Conservation (phyloP, 768 basidiomycete genomes). For the Mycena vulgaris region DNA sequence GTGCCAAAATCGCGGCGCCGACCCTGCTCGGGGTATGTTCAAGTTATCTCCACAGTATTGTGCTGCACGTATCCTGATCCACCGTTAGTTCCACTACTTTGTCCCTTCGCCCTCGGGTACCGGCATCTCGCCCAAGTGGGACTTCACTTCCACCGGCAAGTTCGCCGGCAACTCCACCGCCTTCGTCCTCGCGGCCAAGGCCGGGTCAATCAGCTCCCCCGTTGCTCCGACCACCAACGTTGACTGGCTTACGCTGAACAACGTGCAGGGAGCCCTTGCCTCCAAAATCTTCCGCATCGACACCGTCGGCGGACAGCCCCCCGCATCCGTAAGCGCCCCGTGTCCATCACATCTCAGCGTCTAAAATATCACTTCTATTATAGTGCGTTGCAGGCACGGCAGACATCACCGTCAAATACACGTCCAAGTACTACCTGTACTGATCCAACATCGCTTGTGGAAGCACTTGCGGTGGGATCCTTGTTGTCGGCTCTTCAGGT, state of each 20-base stretch:
- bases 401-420: conserved; percentile 36
- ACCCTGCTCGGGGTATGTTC: conserved; percentile 32
- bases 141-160: conserved; percentile 52
- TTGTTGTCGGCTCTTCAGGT: neutral
- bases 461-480: neutral
- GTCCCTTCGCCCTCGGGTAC: conserved; percentile 51
- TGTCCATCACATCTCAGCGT: neutral
- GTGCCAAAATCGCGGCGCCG: conserved; percentile 20
- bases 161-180: conserved; percentile 29
- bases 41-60: neutral
- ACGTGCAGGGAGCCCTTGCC: conserved; percentile 54
- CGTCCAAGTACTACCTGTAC: conserved; percentile 40
- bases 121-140: conserved; percentile 56
- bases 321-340: conserved; percentile 43
- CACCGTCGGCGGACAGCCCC: conserved; percentile 48
- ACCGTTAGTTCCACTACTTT: conserved; percentile 56
- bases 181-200: conserved; percentile 42
- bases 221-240: conserved; percentile 48
- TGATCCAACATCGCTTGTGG: neutral
- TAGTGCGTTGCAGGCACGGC: conserved; percentile 34
- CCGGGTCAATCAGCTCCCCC: conserved; percentile 47
- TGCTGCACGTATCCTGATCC: neutral
- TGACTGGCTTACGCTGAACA: conserved; percentile 58
- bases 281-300: conserved; percentile 55
- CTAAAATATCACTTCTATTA: neutral